Percentiles rank a stretch among this genome's conserved stretches.
Evolutionary conservation across 805 yeast species (phyloP).

Genomic region (Nakazawaea ishiwadae): DNA sequence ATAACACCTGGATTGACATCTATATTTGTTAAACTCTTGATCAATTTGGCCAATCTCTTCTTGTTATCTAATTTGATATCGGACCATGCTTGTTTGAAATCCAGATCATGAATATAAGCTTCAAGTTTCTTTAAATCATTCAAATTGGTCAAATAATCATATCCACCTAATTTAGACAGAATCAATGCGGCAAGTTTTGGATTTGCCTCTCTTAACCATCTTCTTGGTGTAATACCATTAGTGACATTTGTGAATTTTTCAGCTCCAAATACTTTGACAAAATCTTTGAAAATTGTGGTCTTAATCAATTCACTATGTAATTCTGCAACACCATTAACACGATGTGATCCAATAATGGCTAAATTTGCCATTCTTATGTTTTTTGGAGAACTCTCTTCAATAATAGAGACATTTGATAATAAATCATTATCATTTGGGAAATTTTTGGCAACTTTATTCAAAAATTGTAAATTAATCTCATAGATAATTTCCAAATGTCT

Average conservation of each 20-base stretch:
- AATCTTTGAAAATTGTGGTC: constrained; percentile 87
- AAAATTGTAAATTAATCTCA: constrained; percentile 75
- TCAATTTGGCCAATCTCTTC: constrained; percentile 56
- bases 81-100: constrained; percentile 68
- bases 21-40: constrained; percentile 56
- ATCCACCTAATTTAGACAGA: constrained; percentile 63
- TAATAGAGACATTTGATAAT: constrained; percentile 68
- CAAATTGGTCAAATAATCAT: constrained; percentile 65
- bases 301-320: constrained; percentile 86
- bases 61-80: constrained; percentile 68
- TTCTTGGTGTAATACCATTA: constrained; percentile 93
- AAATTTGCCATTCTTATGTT: constrained; percentile 88
- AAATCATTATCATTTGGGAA: constrained; percentile 75
- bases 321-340: constrained; percentile 95
- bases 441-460: constrained; percentile 65
- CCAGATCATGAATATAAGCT: constrained; percentile 59
- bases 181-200: constrained; percentile 76
- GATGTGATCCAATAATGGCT: constrained; percentile 90
- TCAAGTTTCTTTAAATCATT: constrained; percentile 63
- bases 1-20: constrained; percentile 68
- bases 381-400: constrained; percentile 78
- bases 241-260: constrained; percentile 89
- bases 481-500: constrained; percentile 89
- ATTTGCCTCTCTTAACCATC: constrained; percentile 94
- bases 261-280: constrained; percentile 74